These are phyloP conservation scores for Aureobasidium sp. DNA, from an alignment of 2,329 filamentous ascomycete species.

Conservation along the genomic window DNA sequence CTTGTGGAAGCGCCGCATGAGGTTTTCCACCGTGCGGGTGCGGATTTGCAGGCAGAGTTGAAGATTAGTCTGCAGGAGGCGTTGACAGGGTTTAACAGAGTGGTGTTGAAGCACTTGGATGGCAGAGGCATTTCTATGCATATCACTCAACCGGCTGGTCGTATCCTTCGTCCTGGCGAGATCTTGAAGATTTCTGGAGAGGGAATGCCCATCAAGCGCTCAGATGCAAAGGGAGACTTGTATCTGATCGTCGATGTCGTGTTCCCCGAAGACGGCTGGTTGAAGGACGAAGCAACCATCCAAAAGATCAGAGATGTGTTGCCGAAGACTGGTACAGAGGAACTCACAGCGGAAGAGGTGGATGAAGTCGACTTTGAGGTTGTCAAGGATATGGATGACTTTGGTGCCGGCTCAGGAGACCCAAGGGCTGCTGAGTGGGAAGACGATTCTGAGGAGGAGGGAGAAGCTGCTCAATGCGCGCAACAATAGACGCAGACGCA, in stretches of 20 bases:
- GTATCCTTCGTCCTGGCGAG: slow-evolving; percentile 75
- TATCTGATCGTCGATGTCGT: slow-evolving; percentile 80
- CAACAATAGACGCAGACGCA: slow-evolving; percentile 49
- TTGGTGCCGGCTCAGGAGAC: slow-evolving; percentile 66
- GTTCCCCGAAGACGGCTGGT: slow-evolving; percentile 84
- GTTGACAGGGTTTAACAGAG: slow-evolving; percentile 79
- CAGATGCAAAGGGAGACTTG: slow-evolving; percentile 75
- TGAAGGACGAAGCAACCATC: slow-evolving; percentile 60
- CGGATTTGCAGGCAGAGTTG: slow-evolving; percentile 76
- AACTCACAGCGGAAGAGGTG: slow-evolving; percentile 64
- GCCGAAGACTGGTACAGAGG: slow-evolving; percentile 45
- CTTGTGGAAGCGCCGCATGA: slow-evolving; percentile 76
- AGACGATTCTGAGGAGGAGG: slow-evolving; percentile 61
- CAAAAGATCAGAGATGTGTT: slow-evolving; percentile 68
- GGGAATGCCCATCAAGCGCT: slow-evolving; percentile 89
- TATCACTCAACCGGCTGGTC: slow-evolving; percentile 62
- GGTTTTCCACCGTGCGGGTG: slow-evolving; percentile 71
- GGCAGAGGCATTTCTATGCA: slow-evolving; percentile 80
- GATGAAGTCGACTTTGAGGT: slow-evolving; percentile 85
- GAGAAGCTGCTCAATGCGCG: slow-evolving; percentile 61
- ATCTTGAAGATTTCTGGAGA: slow-evolving; percentile 80
- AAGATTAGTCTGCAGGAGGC: slow-evolving; percentile 77
- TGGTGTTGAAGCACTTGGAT: slow-evolving; percentile 87
- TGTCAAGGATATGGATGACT: slow-evolving; percentile 78
- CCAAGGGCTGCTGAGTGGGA: slow-evolving; percentile 64